Base-by-base conservation (phyloP, 495 filamentous ascomycete genomes). In the Penicillium egyptiacum region DNA sequence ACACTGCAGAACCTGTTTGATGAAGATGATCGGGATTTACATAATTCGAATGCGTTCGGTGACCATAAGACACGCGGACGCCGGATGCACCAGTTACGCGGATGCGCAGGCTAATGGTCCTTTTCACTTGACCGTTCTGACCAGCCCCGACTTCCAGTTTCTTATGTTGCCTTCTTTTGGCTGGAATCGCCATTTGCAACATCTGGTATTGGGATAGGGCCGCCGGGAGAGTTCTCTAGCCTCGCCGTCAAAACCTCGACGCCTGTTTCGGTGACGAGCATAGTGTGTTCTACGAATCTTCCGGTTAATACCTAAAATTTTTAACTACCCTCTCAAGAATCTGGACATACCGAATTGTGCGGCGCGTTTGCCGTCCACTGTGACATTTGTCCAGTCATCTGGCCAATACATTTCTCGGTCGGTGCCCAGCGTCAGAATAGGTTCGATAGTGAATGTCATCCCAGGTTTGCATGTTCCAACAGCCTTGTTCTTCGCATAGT, bases 181-280 rank as follows among this genome's bases (percentile, higher is more conserved):
- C n/a, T n/a, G n/a, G n/a, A 45, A 1, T 20, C 8, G 11, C 14
- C 44, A n/a, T 33, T 45, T 28, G 17, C 51, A 43, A 16, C 9
- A 14, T 50, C 51, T 8, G 79, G 89, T 78, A 90, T 87, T 2
- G 82, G 72, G 17, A 91, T 71, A 30, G 86, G 79, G 0, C 91
- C 91, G 30, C 91, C 91, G 0, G 91, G 91, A 12, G 89, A 92
- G 66, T 85, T 79, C 33, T 80, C 76, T 40, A 79, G 70, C 60
- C 91, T 79, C 35, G 90, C 91, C 2, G 91, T 96, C 69, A 96
- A 70, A 40, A 95, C 75, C 74, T 96, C 91, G 16, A 92, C 88
- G 2, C 91, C 91, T 47, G 85, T 84, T 64, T 90, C 89, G 0
- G 91, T 96, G 1, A 96, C 90, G 5, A 96, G 72, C 23, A 92